These are phyloP conservation scores for Articulospora tetracladia DNA, from an alignment of 495 filamentous ascomycete genomes.

Conservation along the genomic window DNA sequence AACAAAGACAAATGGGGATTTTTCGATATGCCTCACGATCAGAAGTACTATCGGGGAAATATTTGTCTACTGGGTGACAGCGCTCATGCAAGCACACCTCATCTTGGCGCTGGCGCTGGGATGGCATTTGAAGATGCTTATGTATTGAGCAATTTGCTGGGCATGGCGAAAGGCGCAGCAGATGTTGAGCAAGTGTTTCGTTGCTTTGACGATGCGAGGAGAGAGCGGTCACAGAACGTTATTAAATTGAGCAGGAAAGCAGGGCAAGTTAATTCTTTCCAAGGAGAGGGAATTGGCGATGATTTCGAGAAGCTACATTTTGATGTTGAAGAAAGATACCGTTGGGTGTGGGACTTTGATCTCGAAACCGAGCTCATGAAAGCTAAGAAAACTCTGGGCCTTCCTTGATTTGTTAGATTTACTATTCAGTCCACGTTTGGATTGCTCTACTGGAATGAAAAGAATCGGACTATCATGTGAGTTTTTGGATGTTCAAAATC, in stretches of 20 bases:
- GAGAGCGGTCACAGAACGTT: constrained; percentile 10
- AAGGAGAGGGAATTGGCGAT: constrained; percentile 7
- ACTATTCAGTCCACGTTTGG: too few relatives aligned
- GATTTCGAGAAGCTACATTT: constrained; percentile 14
- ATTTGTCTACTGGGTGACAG: constrained; percentile 38
- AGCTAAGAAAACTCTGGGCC: too few relatives aligned
- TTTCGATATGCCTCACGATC: constrained; percentile 7
- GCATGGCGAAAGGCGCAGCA: neutral
- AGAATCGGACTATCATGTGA: too few relatives aligned
- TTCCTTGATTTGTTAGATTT: too few relatives aligned
- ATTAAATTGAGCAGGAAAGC: constrained; percentile 12
- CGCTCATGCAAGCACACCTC: constrained; percentile 39
- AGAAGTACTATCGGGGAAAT: constrained; percentile 25
- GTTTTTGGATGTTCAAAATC: too few relatives aligned
- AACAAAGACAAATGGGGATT: constrained; percentile 16
- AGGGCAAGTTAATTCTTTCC: constrained; percentile 8
- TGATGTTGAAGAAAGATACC: constrained; percentile 8
- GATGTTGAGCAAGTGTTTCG: constrained; percentile 9
- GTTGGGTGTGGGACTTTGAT: constrained; percentile 22
- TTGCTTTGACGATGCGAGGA: constrained; percentile 10
- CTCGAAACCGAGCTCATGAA: constrained; percentile 7
- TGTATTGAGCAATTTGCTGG: constrained; percentile 16
- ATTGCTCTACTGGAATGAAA: too few relatives aligned
- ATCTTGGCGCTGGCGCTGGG: constrained; percentile 39
- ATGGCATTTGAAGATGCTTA: constrained; percentile 21